Evolutionary conservation across 2,329 filamentous ascomycete species (phyloP), one percentile per base, ranked within the genome.

Genomic region (Aspergillus ochraceoroseus): DNA sequence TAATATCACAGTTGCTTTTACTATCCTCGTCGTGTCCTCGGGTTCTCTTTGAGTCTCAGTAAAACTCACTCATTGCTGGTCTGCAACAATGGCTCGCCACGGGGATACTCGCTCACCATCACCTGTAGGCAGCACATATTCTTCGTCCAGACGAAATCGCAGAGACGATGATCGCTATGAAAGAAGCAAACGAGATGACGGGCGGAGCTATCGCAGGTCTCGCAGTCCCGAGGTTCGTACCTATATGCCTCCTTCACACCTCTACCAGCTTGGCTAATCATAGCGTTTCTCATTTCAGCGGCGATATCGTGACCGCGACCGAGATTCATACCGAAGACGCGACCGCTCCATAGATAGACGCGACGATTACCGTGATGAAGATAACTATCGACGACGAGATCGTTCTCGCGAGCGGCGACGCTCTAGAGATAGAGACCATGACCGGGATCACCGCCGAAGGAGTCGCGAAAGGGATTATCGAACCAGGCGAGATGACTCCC

Each of bases 81-180:
- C 65, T 71, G 66, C 68, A 70, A 70, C 58, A 65, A 77, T 77
- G 75, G 73, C 72, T 72, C 73, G 74, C 66, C 73, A 73, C 66
- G 75, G 73, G 72, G 74, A 77, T 67, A 72, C 72, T 73, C 76
- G 85, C 85, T 90, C 85, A 89, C 86, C 85, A 85, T 87, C 83
- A 81, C 84, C 84, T 82, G 81, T 83, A 88, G 85, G 84, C 80
- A 87, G 84, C 76, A 82, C 85, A 64, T 76, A 78, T 68, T 81
- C 80, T 68, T 79, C 81, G 61, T 82, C 80, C 71, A 83, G 79
- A 70, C 78, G 80, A 47, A 67, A 56, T 56, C 70, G 72, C 57
- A 70, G 73, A 65, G 75, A 73, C 53, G 68, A 75, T 61, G 66
- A 72, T 56, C 68, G 73, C 48, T 64, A 70, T 55, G 73, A 76